Evolutionary conservation across 148 eudicot species (phyloP), one percentile per base, ranked within the genome.

Genomic region (Limonium bicolor): DNA sequence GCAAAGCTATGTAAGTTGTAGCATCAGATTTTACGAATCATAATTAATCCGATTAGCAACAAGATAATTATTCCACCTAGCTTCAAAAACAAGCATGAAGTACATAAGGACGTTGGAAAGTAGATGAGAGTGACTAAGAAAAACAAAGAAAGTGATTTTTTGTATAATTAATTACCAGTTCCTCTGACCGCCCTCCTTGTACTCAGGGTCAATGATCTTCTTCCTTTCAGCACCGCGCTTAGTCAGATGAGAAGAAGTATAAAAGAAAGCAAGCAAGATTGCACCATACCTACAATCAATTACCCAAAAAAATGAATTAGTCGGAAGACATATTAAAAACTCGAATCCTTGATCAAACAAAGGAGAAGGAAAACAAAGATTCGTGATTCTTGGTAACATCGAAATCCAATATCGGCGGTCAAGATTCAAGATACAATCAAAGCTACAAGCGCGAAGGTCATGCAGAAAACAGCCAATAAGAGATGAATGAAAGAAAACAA

Each of bases 101-200:
- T 25, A 23, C 31, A 2, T 11, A 27, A 30, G 27, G 29, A 48
- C 9, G 45, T 4, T n/a, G n/a, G 3, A 35, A 40, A 7, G 2
- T 1, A 28, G 47, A 26, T 31, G 21, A 15, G n/a, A 37, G 5
- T 29, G 36, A 6, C 14, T 26, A 5, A 25, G 46, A 44, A 12
- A 20, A 14, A 42, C 40, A 43, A 17, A 30, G 50, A 33, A 9
- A 26, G 9, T 3, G 6, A 23, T n/a, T 17, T 22, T 0, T 21
- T 14, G 17, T 23, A 43, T 24, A 26, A 2, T 24, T 18, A 23
- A n/a, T 24, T 78, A 84, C 97, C 97, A 88, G 54, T 88, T 80
- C 31, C 97, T 78, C 44, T 88, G 97, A 51, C 97, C 97, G 28
- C 97, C 97, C 36, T 80, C 92, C 61, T 83, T 88, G 59, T 77